Evolutionary conservation across 2,329 filamentous ascomycete species (phyloP).

Genomic region (Diaporthe batatas): DNA sequence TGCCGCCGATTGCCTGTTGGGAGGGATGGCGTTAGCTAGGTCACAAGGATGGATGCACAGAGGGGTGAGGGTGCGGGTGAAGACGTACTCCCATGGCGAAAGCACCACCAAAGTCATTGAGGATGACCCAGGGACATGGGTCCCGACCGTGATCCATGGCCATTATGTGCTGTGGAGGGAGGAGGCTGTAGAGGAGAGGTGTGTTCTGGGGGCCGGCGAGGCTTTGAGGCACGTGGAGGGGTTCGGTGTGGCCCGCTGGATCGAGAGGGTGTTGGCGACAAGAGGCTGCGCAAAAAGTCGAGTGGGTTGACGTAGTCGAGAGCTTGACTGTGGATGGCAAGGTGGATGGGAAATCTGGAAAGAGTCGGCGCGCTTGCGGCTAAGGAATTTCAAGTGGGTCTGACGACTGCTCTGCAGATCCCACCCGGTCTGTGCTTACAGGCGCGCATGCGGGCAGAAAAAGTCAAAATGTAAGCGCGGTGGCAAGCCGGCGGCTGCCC

Average conservation of each 20-base stretch:
- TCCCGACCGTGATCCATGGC: constrained; percentile 95
- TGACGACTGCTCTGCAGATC: not conserved
- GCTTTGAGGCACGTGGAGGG: not conserved
- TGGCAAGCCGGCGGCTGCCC: not conserved
- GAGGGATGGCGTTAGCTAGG: constrained; percentile 34
- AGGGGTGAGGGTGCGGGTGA: constrained; percentile 1
- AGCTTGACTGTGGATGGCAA: constrained; percentile 12
- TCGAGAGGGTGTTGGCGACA: not conserved
- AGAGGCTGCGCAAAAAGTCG: constrained; percentile 5
- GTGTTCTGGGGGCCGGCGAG: not conserved
- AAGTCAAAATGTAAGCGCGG: constrained; percentile 18
- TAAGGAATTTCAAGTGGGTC: constrained; percentile 35
- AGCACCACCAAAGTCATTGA: constrained; percentile 97
- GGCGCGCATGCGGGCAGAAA: constrained; percentile 3
- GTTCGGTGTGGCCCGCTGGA: not conserved
- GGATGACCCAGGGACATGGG: constrained; percentile 95
- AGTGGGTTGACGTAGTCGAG: constrained; percentile 1
- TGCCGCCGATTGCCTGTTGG: constrained; percentile 77
- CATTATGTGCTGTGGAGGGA: not conserved
- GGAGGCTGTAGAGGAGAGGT: not conserved
- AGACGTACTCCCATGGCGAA: constrained; percentile 92
- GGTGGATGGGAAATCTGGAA: constrained; percentile 20
- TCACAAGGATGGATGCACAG: not conserved
- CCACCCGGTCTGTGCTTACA: not conserved
- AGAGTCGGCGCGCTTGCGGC: constrained; percentile 32